phyloP scores from a whole-genome alignment of 164 flowering plant genomes.

The Malania oleifera region DNA sequence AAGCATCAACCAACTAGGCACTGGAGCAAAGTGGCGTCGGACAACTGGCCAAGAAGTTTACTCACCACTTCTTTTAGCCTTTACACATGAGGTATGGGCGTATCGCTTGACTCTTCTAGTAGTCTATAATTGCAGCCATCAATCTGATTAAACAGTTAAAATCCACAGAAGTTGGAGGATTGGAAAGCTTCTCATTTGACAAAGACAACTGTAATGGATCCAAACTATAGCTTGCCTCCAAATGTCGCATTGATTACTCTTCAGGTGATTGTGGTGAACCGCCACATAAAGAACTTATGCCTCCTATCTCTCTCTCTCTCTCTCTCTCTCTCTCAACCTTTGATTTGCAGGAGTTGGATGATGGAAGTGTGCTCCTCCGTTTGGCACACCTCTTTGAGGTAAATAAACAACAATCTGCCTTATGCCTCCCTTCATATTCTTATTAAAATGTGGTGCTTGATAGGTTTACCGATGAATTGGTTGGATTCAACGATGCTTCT shows the following conservation, averaged over 20 bases:
- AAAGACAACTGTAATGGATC: slow-evolving; percentile 45
- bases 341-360: slow-evolving; percentile 62
- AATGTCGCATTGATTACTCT: slow-evolving; percentile 85
- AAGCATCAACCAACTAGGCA: slow-evolving; percentile 47
- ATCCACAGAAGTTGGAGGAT: slow-evolving; percentile 39
- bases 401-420: not conserved
- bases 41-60: slow-evolving; percentile 71
- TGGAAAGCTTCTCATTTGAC: slow-evolving; percentile 57
- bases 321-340: slow-evolving; percentile 5
- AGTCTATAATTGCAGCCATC: not conserved
- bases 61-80: slow-evolving; percentile 76
- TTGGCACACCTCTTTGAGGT: slow-evolving; percentile 88
- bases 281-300: not conserved
- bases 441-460: too few species aligned
- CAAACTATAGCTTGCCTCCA: slow-evolving; percentile 62
- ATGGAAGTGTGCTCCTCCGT: slow-evolving; percentile 63
- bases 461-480: too few species aligned
- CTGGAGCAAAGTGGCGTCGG: slow-evolving; percentile 72
- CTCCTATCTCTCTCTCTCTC: not conserved
- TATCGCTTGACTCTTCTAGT: slow-evolving; percentile 17
- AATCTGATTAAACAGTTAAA: not conserved
- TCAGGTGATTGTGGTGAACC: slow-evolving; percentile 43
- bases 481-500: too few species aligned
- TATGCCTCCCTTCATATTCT: not conserved
- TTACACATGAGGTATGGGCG: slow-evolving; percentile 74